Evolutionary conservation across 352 stramenopile genomes (phyloP).

Genomic region (Thalassiosira livingstoniorum): DNA sequence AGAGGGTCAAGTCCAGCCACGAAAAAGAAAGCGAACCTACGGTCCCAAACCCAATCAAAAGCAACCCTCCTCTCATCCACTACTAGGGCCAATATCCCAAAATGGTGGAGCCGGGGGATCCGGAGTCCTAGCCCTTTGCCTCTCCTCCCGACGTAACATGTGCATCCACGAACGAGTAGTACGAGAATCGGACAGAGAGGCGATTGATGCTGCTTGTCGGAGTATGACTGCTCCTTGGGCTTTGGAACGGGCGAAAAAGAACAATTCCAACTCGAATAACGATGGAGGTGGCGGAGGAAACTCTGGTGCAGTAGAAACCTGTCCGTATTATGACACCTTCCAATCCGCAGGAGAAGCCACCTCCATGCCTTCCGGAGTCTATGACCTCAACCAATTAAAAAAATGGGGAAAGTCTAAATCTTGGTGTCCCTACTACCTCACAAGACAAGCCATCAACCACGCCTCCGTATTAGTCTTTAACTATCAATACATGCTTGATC

Average conservation of each 20-base stretch:
- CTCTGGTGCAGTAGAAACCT: conserved; percentile 76
- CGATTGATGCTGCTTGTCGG: conserved; percentile 95
- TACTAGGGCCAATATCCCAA: conserved; percentile 71
- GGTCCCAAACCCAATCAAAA: conserved; percentile 40
- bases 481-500: conserved; percentile 99
- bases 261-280: conserved; percentile 47
- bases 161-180: conserved; percentile 97
- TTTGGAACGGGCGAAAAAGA: conserved; percentile 85
- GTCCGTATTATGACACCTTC: conserved; percentile 85
- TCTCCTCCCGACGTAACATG: conserved; percentile 95
- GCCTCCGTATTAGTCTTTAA: conserved; percentile 99
- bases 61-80: conserved; percentile 30
- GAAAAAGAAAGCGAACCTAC: conserved; percentile 60
- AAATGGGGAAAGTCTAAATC: conserved; percentile 89
- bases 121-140: conserved; percentile 85
- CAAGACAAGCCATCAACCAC: conserved; percentile 95
- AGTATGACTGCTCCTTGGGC: conserved; percentile 98
- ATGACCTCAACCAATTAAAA: conserved; percentile 97
- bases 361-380: conserved; percentile 93
- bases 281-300: conserved; percentile 35
- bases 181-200: conserved; percentile 94
- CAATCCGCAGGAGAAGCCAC: conserved; percentile 89
- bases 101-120: conserved; percentile 71
- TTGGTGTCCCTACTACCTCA: conserved; percentile 99
- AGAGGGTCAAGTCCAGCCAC: not conserved